Percentiles rank a stretch among this genome's conserved stretches.
Conservation (phyloP, 345 rosid species). For the Hirschfeldia incana region DNA sequence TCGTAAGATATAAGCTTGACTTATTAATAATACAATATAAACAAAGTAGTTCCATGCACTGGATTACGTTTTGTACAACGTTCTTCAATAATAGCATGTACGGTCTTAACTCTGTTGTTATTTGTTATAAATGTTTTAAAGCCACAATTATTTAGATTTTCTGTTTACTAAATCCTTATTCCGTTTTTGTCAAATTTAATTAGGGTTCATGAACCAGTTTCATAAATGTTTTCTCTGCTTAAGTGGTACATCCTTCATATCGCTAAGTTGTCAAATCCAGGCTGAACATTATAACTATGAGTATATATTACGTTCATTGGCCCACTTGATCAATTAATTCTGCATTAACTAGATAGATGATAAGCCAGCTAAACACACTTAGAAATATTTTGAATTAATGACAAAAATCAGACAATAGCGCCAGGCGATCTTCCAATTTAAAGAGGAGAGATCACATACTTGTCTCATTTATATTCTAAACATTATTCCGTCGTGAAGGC, state of each 20-base stretch:
- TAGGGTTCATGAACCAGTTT: conserved; percentile 20
- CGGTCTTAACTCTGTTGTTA: conserved; percentile 24
- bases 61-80: conserved; percentile 33
- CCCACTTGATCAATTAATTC: conserved; percentile 33
- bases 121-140: conserved; percentile 28
- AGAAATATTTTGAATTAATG: background rate
- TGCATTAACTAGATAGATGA: conserved; percentile 13
- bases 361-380: conserved; percentile 25
- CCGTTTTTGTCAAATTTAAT: background rate
- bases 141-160: background rate
- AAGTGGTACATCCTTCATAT: conserved; percentile 19
- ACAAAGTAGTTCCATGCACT: conserved; percentile 9
- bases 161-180: conserved; percentile 12
- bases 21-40: background rate
- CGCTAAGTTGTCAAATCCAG: conserved; percentile 10
- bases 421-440: conserved; percentile 25
- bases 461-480: conserved; percentile 18
- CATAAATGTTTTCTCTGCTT: conserved; percentile 5
- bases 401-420: conserved; percentile 37
- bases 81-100: conserved; percentile 31
- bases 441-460: conserved; percentile 28
- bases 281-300: conserved; percentile 9
- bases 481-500: conserved; percentile 21
- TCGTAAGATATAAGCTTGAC: background rate
- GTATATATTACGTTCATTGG: background rate